These are phyloP conservation scores for Pythium diclinum DNA, from an alignment of 352 stramenopile species.

Conservation along the genomic window DNA sequence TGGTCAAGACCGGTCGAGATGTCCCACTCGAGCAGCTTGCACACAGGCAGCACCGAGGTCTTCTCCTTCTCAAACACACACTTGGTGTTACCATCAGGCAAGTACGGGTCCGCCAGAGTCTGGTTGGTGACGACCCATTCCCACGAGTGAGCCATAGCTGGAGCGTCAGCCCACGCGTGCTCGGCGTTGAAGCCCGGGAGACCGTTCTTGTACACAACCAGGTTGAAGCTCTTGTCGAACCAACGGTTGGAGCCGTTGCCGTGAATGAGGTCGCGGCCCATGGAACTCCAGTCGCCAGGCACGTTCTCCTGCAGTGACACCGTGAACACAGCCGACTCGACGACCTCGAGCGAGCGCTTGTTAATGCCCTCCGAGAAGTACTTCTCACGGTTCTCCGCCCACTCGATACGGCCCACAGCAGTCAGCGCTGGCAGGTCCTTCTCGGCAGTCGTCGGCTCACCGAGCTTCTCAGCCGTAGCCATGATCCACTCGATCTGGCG, in stretches of 20 bases:
- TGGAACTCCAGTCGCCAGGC: conserved; percentile 55
- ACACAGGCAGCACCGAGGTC: conserved; percentile 43
- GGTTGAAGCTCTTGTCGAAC: conserved; percentile 97
- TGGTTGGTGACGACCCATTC: conserved; percentile 72
- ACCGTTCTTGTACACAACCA: conserved; percentile 95
- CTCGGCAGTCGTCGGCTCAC: conserved; percentile 34
- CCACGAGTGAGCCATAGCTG: conserved; percentile 84
- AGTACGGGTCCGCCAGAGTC: conserved; percentile 50
- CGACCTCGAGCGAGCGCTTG: conserved; percentile 73
- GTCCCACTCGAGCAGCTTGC: conserved; percentile 59
- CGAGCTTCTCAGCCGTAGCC: conserved; percentile 38
- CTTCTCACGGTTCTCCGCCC: conserved; percentile 85
- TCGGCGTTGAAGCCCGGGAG: conserved; percentile 93
- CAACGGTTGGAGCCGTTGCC: conserved; percentile 91
- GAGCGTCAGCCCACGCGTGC: conserved; percentile 91
- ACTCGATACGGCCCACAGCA: conserved; percentile 77
- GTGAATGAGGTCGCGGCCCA: conserved; percentile 80
- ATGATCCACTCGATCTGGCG: conserved; percentile 78
- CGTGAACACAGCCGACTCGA: conserved; percentile 80
- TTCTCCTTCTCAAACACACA: conserved; percentile 45
- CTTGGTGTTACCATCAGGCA: conserved; percentile 47
- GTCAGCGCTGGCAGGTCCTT: conserved; percentile 79
- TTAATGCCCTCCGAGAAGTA: conserved; percentile 88
- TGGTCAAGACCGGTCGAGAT: conserved; percentile 49
- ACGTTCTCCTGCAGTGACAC: conserved; percentile 69